Conservation (phyloP, 257 asterid species). For the Solanum corneliomulleri region DNA sequence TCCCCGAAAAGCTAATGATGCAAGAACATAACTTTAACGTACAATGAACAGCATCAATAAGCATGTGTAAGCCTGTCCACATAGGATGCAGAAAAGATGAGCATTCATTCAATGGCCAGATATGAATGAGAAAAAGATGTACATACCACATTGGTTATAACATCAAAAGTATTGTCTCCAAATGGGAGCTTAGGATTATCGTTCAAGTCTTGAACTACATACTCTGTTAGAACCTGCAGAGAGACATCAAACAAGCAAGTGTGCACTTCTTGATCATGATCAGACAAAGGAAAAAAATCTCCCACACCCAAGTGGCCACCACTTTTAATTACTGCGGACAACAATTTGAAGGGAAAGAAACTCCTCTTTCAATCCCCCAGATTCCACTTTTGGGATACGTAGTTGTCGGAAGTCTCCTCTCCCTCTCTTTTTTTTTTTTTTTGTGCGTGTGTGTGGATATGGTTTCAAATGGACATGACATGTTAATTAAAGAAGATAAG, state of each 20-base stretch:
- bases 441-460: not conserved
- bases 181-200: conserved; percentile 72
- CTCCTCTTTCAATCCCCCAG: not conserved
- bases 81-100: not conserved
- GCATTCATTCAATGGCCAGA: not conserved
- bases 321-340: not conserved
- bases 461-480: not conserved
- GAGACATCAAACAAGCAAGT: not conserved
- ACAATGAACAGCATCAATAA: not conserved
- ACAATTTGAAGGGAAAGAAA: not conserved
- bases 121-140: not conserved
- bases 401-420: not conserved
- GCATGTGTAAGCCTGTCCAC: not conserved
- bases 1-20: not conserved
- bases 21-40: not conserved
- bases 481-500: not conserved
- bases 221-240: conserved; percentile 79
- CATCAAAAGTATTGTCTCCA: conserved; percentile 72
- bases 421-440: not conserved
- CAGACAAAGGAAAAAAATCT: not conserved
- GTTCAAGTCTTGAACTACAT: conserved; percentile 86
- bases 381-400: not conserved
- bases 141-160: conserved; percentile 77
- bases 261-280: not conserved
- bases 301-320: not conserved